Base-by-base conservation (phyloP, 2,329 filamentous ascomycete genomes). In the Diaporthe citriasiana region DNA sequence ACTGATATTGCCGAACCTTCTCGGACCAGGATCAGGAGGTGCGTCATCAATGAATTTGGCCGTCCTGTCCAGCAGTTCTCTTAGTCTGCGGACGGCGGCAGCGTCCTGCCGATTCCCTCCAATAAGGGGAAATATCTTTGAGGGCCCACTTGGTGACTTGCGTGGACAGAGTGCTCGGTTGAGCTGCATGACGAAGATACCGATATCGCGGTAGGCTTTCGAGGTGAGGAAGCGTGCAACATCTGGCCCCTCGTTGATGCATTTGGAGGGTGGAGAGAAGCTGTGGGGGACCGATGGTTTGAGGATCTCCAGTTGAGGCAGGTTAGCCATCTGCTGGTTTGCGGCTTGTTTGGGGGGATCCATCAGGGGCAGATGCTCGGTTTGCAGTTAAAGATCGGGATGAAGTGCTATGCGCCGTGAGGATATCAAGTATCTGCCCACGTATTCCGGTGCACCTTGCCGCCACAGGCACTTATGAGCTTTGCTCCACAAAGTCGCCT, bases 1-100 rank as follows among this genome's bases (percentile, higher is more conserved):
- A 79, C 94, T 96, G 59, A 94, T 87, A 81, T 99, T 99, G 45
- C 97, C 97, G 81, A 98, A 99, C 76, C 97, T 89, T 70, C 96
- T 89, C 25, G 96, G 95, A 19, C 95, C 95, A 9, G 91, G 90
- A 79, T 97, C 93, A 0, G 96, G 96, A 1, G 95, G 96, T 0
- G 92, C 93, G 79, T 95, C 91, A 22, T 93, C 90, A 68, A 98
- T 90, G 66, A 97, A 88, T 12, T 84, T 84, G 69, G 90, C 89
- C 19, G 97, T 85, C 65, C 86, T 89, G 8, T 87, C 83, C 22
- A 98, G 84, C 47, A 99, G 86, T 13, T 85, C 81, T 81, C 92
- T 91, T 27, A 98, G 85, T 13, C 87, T 88, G 68, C 85, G 85
- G 27, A 98, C 88, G 0, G 92, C 88, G 1, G 88, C 85, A 50